phyloP scores from a whole-genome alignment of 495 filamentous ascomycete species.

The Penicillium daleae region DNA sequence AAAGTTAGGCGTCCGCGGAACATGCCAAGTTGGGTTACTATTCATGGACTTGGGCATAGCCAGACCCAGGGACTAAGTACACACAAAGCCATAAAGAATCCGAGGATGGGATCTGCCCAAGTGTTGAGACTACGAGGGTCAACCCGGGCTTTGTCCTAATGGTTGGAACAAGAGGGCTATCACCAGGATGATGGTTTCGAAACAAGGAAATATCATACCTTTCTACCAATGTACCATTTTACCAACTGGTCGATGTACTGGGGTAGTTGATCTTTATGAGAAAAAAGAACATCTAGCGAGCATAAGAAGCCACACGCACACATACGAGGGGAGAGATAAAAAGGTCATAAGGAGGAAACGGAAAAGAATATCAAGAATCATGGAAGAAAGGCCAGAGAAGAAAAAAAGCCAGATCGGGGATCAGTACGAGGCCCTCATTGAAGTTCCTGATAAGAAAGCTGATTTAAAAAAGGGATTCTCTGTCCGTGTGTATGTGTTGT shows the following conservation, averaged over 20 bases:
- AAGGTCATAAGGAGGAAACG: slow-evolving; percentile 13
- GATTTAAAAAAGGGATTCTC: slow-evolving; percentile 35
- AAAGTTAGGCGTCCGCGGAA: too few relatives aligned
- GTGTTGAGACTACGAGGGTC: neutral
- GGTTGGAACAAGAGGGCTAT: neutral
- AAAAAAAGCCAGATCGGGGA: slow-evolving; percentile 29
- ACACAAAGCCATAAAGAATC: neutral
- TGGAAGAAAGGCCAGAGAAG: slow-evolving; percentile 8
- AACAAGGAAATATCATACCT: neutral
- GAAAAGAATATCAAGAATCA: slow-evolving; percentile 13
- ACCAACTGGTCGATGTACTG: neutral
- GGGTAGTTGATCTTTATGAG: slow-evolving; percentile 19
- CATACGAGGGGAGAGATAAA: slow-evolving; percentile 22
- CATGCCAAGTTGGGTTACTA: neutral
- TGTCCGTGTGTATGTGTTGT: slow-evolving; percentile 37
- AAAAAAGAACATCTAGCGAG: slow-evolving; percentile 35
- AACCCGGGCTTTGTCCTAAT: neutral
- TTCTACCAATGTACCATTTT: slow-evolving; percentile 3
- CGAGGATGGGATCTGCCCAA: too few relatives aligned
- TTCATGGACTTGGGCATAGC: neutral
- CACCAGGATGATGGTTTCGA: neutral
- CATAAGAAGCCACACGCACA: slow-evolving; percentile 31
- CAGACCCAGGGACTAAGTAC: neutral
- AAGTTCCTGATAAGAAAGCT: slow-evolving; percentile 38
- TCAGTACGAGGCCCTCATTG: slow-evolving; percentile 34